Conservation (phyloP, 495 filamentous ascomycete genomes). For the Choiromyces venosus region DNA sequence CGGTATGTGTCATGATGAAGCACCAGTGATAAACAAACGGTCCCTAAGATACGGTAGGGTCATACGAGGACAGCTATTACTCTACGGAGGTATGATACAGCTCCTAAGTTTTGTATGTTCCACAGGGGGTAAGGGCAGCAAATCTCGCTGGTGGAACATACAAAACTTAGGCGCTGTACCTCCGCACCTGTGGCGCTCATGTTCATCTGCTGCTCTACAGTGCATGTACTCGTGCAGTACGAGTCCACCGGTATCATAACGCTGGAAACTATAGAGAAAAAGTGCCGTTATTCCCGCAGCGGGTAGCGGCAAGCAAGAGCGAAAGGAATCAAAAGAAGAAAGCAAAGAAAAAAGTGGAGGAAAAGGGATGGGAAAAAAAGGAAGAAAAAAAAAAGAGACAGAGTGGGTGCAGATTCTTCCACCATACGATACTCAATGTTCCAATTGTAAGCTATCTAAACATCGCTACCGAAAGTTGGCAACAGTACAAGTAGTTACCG, state of each 20-base stretch:
- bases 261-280: background rate
- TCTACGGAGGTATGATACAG: no score
- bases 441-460: background rate
- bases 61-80: background rate
- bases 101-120: no score
- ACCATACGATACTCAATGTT: background rate
- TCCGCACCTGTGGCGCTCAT: background rate
- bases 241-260: background rate
- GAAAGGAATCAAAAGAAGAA: background rate
- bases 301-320: background rate
- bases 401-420: background rate
- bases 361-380: no score
- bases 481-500: no score
- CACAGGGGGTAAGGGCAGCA: no score
- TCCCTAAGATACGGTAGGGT: background rate
- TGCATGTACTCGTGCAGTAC: background rate
- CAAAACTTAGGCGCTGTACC: no score
- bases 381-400: background rate
- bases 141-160: no score
- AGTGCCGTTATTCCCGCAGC: background rate
- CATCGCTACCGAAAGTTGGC: background rate
- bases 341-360: background rate
- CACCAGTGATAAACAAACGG: background rate
- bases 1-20: background rate
- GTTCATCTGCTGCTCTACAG: background rate